A percentile compares a stretch with the other conserved stretches of the same genome.
phyloP scores from a whole-genome alignment of 176 grass and related monocot genomes.

The Coix lacrymajobi region DNA sequence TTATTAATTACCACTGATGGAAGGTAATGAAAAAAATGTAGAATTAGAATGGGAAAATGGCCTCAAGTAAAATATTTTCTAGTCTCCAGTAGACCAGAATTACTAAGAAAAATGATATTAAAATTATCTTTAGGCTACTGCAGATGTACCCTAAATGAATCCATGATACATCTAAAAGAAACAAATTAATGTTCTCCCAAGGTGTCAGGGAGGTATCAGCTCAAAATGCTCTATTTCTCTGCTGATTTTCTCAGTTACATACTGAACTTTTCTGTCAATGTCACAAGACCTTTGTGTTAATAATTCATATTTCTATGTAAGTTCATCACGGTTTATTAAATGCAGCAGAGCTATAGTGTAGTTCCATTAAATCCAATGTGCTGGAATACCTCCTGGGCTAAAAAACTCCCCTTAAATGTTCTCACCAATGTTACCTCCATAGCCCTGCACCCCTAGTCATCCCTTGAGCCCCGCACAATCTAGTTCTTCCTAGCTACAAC shows the following conservation, averaged over 20 bases:
- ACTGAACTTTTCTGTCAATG: conserved; percentile 6
- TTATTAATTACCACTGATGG: neutral
- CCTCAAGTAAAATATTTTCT: neutral
- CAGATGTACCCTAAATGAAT: neutral
- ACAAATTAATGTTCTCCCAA: neutral
- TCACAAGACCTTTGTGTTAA: neutral
- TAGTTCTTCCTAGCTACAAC: neutral
- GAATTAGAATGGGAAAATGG: neutral
- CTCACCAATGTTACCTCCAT: neutral
- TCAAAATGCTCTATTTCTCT: neutral
- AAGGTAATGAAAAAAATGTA: neutral
- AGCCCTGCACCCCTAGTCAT: neutral
- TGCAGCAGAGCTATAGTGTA: neutral
- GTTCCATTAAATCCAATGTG: neutral
- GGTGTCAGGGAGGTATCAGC: neutral
- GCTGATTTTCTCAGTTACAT: neutral
- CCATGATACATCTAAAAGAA: neutral
- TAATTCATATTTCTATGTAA: neutral
- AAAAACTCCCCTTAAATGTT: neutral
- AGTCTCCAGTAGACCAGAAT: neutral
- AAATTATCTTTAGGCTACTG: neutral
- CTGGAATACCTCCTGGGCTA: neutral
- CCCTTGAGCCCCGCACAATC: neutral
- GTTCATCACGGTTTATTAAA: neutral
- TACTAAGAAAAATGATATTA: neutral